Conservation (phyloP, 257 asterid genomes). For the Plantago ovata region DNA sequence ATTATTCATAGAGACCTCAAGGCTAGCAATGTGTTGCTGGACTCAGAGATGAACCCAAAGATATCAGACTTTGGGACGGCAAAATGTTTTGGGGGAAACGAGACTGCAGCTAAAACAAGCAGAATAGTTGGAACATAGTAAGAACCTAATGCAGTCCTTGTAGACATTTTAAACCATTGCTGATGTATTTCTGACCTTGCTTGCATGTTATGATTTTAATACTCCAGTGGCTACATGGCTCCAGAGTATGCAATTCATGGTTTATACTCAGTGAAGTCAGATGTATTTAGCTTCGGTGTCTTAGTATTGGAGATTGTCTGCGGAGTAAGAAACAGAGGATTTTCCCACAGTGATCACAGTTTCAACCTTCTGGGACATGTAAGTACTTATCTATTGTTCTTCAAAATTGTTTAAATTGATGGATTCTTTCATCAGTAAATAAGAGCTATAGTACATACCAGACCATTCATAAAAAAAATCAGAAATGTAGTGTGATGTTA, state of each 20-base stretch:
- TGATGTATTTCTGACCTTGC: not conserved
- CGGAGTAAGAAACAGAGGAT: not conserved
- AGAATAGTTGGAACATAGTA: not conserved
- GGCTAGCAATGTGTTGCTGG: not conserved
- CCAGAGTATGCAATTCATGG: not conserved
- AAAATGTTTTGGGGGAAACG: not conserved
- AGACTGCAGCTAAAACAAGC: not conserved
- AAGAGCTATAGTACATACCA: too few species aligned
- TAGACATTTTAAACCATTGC: not conserved
- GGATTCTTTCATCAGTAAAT: too few species aligned
- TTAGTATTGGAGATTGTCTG: not conserved
- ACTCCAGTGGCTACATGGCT: too few species aligned
- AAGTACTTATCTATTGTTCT: not conserved
- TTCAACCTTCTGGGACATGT: not conserved
- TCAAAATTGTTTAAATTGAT: too few species aligned
- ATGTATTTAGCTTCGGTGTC: constrained; percentile 2
- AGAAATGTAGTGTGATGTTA: not conserved
- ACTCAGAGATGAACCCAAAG: not conserved
- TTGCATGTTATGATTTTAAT: not conserved
- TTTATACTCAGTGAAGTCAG: not conserved
- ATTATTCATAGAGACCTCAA: too few species aligned
- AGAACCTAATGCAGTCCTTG: not conserved
- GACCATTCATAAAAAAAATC: too few species aligned
- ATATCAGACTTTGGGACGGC: not conserved
- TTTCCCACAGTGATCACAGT: not conserved